Evolutionary conservation across 306 rosid species (phyloP).

Genomic region (Begonia loranthoides): DNA sequence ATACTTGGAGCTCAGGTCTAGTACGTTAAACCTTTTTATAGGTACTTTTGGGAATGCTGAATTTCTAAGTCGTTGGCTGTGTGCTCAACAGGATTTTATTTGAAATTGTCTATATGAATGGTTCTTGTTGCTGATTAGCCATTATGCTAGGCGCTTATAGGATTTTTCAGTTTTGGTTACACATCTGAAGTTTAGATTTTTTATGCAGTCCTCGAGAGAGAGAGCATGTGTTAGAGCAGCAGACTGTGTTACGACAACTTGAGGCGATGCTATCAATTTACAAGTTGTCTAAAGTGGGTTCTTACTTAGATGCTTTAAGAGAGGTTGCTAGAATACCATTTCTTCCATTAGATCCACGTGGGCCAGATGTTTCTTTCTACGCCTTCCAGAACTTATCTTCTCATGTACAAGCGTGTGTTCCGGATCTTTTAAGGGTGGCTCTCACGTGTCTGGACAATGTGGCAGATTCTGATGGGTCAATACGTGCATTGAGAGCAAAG

Average conservation of each 20-base stretch:
- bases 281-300: conserved; percentile 74
- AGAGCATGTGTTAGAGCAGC: conserved; percentile 70
- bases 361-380: conserved; percentile 47
- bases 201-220: conserved; percentile 80
- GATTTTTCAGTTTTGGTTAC: too few species aligned
- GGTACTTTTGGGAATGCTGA: too few species aligned
- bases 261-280: conserved; percentile 77
- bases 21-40: too few species aligned
- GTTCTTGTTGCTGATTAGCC: too few species aligned
- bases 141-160: too few species aligned
- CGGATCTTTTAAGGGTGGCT: conserved; percentile 81
- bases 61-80: too few species aligned
- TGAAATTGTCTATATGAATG: too few species aligned
- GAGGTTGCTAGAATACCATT: conserved; percentile 88
- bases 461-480: conserved; percentile 78
- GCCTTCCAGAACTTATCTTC: conserved; percentile 69
- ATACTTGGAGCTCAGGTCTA: too few species aligned
- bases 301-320: conserved; percentile 66
- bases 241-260: conserved; percentile 81
- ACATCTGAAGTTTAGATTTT: not conserved
- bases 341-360: conserved; percentile 85
- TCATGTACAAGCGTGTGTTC: conserved; percentile 87
- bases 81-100: too few species aligned
- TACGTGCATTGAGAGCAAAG: conserved; percentile 92
- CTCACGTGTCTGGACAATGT: conserved; percentile 84